Evolutionary conservation across 768 basidiomycete species (phyloP), one percentile per base, ranked within the genome.

Genomic region (Russula olivacea): DNA sequence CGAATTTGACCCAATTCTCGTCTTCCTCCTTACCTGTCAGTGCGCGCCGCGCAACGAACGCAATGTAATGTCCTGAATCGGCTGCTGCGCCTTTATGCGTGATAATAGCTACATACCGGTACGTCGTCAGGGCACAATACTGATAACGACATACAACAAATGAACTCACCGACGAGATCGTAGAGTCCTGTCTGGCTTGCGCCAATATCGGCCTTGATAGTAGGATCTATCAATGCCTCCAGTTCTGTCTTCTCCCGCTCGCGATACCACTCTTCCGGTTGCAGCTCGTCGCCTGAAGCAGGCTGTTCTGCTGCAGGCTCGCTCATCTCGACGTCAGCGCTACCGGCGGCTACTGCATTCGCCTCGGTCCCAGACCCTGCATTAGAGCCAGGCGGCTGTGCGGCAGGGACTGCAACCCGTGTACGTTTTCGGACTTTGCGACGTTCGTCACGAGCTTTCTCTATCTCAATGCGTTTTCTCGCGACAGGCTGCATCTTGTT

Each of bases 81-180:
- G 97, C 95, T 0, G 88, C 88, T 0, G 94, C 84, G 12, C 97
- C 97, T 74, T 99, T 99, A 81, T 98, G 97, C 23, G 94, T 96
- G 14, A 99, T 86, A 71, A 99, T 89, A 9, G 88, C 93, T 93
- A 70, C 41, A 53, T 15, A 61, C 19, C 43, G 67, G n/a, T 25
- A 15, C 32, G 11, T 36, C 30, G 28, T 61, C 41, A 48, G 63
- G 12, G 19, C 51, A 58, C 15, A n/a, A 23, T 32, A 3, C 10
- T 59, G 23, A 70, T 62, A 54, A 28, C 7, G 23, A 40, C 47
- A 28, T 43, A 50, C 57, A 10, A 36, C 3, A 4, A 49, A 8
- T 28, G 9, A 8, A 81, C 90, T 70, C 66, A 91, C 93, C 93
- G 63, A 89, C 86, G 38, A 99, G 83, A 55, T 98, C 95, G 71